Percentiles rank a stretch among this genome's conserved stretches.
Evolutionary conservation across 768 basidiomycete genomes (phyloP).

Genomic region (Dioszegia aurantiaca): DNA sequence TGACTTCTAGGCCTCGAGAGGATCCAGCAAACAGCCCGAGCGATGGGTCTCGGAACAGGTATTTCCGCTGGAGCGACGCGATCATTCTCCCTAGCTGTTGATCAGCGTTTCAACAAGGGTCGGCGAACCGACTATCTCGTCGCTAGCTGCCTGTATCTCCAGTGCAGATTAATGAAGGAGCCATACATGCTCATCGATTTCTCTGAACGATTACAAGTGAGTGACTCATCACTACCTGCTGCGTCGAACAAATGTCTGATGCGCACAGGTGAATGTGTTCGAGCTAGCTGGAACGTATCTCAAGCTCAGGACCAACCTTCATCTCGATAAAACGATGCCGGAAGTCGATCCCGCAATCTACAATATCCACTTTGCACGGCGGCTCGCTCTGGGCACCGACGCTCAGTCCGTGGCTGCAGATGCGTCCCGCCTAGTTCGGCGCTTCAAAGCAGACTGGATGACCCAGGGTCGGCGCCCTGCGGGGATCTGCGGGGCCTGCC

Average conservation of each 20-base stretch:
- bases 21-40: slow-evolving; percentile 72
- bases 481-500: slow-evolving; percentile 93
- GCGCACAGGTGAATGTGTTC: slow-evolving; percentile 83
- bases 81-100: slow-evolving; percentile 87
- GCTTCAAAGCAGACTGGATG: slow-evolving; percentile 98
- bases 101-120: slow-evolving; percentile 90
- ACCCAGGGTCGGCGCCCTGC: slow-evolving; percentile 90
- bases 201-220: slow-evolving; percentile 86
- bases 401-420: slow-evolving; percentile 79
- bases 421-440: slow-evolving; percentile 84
- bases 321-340: slow-evolving; percentile 62
- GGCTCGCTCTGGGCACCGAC: slow-evolving; percentile 94
- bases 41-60: slow-evolving; percentile 49
- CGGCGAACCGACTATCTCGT: slow-evolving; percentile 88
- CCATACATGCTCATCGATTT: slow-evolving; percentile 99
- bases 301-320: slow-evolving; percentile 66
- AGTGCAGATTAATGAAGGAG: slow-evolving; percentile 86
- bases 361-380: slow-evolving; percentile 87
- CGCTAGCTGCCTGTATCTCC: slow-evolving; percentile 91
- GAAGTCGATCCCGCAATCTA: slow-evolving; percentile 95
- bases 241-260: neutral
- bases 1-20: slow-evolving; percentile 73
- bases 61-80: slow-evolving; percentile 78
- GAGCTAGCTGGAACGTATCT: slow-evolving; percentile 95
- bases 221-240: too few relatives aligned